Base-by-base conservation (phyloP, 2,329 filamentous ascomycete genomes). In the Didymella glomerata region DNA sequence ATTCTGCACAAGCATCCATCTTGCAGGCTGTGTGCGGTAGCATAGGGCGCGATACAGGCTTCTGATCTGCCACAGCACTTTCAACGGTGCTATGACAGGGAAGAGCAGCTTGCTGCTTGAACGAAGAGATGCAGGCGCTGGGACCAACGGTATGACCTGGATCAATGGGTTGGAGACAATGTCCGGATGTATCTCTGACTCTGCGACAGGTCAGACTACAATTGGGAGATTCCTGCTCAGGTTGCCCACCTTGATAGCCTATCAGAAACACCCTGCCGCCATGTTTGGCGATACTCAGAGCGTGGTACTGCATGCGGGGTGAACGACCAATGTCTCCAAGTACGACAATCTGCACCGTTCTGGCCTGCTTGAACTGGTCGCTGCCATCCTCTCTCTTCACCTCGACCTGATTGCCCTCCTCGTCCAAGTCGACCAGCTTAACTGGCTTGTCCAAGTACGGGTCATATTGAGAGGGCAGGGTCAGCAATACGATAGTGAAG, bases 281-380 rank as follows among this genome's bases (percentile, higher is more conserved):
- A 72, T 93, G 88, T 69, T 89, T 90, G 40, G 92, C 92, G 70
- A 98, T 88, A 75, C 94, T 98, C 67, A 97, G 82, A 20, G 94
- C 94, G 84, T 99, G 95, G 71, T 99, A 98, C 74, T 98, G 93
- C 94, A 99, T 99, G 56, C 95, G 92, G 48, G 95, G 95, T 75
- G 94, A 98, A 45, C 93, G 88, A 38, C 95, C 95, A 75, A 99
- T 93, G 73, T 99, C 95, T 44, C 95, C 95, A 27, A 99, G 85
- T 18, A 99, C 95, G 16, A 99, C 84, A 51, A 99, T 87, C 77
- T 97, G 92, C 42, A 94, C 85, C 0, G 83, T 84, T 34, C 81
- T 78, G 57, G 83, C 78, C 36, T 70, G 66, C 48, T 73, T 76
- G 51, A 62, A 71, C 27, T 53, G 61, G 14, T 68, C 60, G 42